Conservation (phyloP, 441 rosid genomes). For the Populus tomentosa region DNA sequence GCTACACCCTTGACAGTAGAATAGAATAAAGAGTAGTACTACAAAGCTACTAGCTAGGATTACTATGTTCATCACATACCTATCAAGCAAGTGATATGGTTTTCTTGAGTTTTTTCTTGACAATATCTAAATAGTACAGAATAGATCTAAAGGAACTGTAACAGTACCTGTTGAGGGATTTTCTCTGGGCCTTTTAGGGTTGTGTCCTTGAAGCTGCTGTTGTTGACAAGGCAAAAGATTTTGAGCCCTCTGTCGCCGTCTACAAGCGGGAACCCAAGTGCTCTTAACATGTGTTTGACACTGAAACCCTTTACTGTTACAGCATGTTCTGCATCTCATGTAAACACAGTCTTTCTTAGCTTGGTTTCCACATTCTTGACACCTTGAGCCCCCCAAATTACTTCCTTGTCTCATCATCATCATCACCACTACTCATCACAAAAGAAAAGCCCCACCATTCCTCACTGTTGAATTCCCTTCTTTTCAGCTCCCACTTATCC, state of each 20-base stretch:
- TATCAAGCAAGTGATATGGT: neutral
- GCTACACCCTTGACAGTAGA: neutral
- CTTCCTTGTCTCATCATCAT: slow-evolving; percentile 24
- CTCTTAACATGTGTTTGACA: slow-evolving; percentile 88
- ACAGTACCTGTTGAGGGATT: slow-evolving; percentile 25
- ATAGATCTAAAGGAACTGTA: neutral
- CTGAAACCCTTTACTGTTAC: slow-evolving; percentile 78
- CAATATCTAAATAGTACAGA: slow-evolving; percentile 2
- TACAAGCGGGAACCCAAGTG: slow-evolving; percentile 92
- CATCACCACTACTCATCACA: slow-evolving; percentile 8
- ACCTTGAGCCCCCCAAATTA: slow-evolving; percentile 37
- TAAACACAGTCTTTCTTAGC: slow-evolving; percentile 84
- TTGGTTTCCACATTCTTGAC: slow-evolving; percentile 89
- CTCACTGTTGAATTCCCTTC: neutral
- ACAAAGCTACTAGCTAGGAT: neutral
- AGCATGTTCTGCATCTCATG: slow-evolving; percentile 86
- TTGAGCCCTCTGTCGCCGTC: slow-evolving; percentile 65
- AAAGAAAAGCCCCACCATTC: neutral
- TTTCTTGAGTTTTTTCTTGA: neutral
- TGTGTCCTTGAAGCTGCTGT: slow-evolving; percentile 26
- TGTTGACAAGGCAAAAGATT: slow-evolving; percentile 20
- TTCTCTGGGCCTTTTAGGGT: slow-evolving; percentile 53
- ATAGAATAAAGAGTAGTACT: neutral
- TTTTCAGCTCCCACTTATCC: neutral
- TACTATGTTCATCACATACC: neutral